A percentile compares a stretch with the other conserved stretches of the same genome.
Conservation (phyloP, 2,329 filamentous ascomycete genomes). For the Falciphora oryzae region DNA sequence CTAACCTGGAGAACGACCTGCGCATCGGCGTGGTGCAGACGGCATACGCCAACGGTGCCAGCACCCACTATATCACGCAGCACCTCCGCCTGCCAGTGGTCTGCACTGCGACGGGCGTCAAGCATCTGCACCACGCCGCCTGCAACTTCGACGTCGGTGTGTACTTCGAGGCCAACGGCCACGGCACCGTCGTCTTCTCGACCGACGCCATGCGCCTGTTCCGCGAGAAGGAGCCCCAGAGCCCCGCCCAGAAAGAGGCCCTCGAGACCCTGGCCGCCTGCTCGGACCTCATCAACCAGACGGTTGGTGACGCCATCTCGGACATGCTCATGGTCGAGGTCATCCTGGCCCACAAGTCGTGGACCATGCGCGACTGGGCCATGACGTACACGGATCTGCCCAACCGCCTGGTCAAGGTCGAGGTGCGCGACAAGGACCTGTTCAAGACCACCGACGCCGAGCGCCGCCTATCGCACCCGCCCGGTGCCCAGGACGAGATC, state of each 20-base stretch:
- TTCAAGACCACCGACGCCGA: constrained; percentile 94
- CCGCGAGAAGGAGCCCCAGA: constrained; percentile 73
- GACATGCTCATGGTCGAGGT: constrained; percentile 96
- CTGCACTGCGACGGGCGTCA: constrained; percentile 92
- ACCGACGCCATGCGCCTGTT: constrained; percentile 75
- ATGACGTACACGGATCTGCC: constrained; percentile 90
- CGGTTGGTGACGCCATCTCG: constrained; percentile 90
- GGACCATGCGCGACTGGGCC: constrained; percentile 87
- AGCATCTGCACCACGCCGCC: constrained; percentile 96
- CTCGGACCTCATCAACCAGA: constrained; percentile 94
- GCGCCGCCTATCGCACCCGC: constrained; percentile 73
- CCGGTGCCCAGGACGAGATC: constrained; percentile 77
- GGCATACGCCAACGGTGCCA: constrained; percentile 93
- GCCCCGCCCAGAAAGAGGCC: constrained; percentile 84
- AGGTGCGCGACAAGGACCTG: constrained; percentile 79
- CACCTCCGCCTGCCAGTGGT: constrained; percentile 83
- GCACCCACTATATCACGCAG: constrained; percentile 86
- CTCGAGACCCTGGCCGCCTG: constrained; percentile 79
- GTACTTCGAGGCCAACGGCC: constrained; percentile 98
- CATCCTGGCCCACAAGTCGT: constrained; percentile 90
- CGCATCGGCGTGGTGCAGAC: constrained; percentile 95
- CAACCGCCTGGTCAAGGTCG: constrained; percentile 89
- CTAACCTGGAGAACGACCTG: constrained; percentile 72
- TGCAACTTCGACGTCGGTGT: constrained; percentile 92
- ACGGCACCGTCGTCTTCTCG: constrained; percentile 94